phyloP scores from a whole-genome alignment of 768 basidiomycete species.

The Punctularia strigosozonata region DNA sequence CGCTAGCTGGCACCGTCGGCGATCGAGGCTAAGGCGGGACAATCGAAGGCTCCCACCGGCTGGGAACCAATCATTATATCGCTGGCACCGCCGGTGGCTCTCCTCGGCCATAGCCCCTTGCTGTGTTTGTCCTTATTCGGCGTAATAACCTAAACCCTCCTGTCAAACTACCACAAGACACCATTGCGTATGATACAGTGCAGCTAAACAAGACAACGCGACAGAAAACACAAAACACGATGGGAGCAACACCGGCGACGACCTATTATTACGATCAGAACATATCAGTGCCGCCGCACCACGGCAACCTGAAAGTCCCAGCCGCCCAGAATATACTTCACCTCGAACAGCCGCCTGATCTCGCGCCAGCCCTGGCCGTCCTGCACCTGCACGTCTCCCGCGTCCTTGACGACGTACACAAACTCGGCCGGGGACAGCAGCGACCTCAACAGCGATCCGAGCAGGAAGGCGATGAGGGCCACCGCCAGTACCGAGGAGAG shows the following conservation, averaged over 20 bases:
- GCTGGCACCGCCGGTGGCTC: no score
- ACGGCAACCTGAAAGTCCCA: conserved; percentile 87
- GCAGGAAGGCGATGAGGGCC: conserved; percentile 79
- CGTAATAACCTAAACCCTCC: no score
- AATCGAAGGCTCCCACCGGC: no score
- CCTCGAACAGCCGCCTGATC: conserved; percentile 68
- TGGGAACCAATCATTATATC: no score
- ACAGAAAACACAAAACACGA: no score
- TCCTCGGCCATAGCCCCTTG: no score
- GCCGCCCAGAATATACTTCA: conserved; percentile 71
- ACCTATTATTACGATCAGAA: neutral
- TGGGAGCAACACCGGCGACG: neutral
- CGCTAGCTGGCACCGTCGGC: no score
- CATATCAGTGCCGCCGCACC: conserved; percentile 52
- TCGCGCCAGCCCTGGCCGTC: conserved; percentile 64
- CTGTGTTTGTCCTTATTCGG: no score
- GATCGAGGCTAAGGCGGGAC: no score
- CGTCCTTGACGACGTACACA: conserved; percentile 61
- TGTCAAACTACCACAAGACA: no score
- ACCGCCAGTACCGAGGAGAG: conserved; percentile 56
- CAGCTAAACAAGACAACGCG: no score
- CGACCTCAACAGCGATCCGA: conserved; percentile 84
- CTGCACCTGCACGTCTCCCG: conserved; percentile 39
- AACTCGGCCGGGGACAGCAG: conserved; percentile 87
- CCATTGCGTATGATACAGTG: no score